These are phyloP conservation scores for Suillus sp. DNA, from an alignment of 768 basidiomycete genomes.

Conservation along the genomic window DNA sequence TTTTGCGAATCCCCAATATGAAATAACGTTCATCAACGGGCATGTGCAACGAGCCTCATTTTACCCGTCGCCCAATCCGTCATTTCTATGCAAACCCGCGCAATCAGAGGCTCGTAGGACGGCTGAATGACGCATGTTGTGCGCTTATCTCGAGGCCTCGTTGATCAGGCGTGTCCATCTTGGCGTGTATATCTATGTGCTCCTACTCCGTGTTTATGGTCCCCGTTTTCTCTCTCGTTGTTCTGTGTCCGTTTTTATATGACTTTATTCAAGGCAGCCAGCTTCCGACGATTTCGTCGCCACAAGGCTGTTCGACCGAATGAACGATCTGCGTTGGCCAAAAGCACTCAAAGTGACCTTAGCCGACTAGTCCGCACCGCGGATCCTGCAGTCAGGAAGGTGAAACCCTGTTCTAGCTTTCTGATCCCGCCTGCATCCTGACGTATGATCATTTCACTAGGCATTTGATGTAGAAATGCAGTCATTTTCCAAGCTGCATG, in stretches of 20 bases:
- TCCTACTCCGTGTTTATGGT: conserved; percentile 3
- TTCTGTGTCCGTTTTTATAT: conserved; percentile 11
- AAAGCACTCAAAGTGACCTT: conserved; percentile 69
- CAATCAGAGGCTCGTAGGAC: neutral
- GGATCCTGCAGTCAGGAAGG: conserved; percentile 61
- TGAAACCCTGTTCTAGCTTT: conserved; percentile 24
- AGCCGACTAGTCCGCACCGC: conserved; percentile 62
- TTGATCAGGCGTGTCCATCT: conserved; percentile 23
- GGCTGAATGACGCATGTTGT: neutral
- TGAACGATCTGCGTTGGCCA: conserved; percentile 36
- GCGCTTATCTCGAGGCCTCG: conserved; percentile 17
- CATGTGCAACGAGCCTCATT: conserved; percentile 1
- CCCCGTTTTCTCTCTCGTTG: conserved; percentile 17
- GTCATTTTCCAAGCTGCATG: conserved; percentile 94
- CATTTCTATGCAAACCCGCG: neutral
- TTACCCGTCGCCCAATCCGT: conserved; percentile 7
- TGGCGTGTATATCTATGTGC: conserved; percentile 24
- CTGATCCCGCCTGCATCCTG: conserved; percentile 38
- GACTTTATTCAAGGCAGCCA: conserved; percentile 37
- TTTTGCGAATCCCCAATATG: neutral
- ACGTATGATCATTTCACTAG: conserved; percentile 46
- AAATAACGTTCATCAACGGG: neutral
- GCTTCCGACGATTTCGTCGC: conserved; percentile 39
- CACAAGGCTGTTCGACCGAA: conserved; percentile 52
- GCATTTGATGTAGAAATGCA: conserved; percentile 93